These are phyloP conservation scores for Gentiana straminea DNA, from an alignment of 257 asterid species.

Conservation along the genomic window DNA sequence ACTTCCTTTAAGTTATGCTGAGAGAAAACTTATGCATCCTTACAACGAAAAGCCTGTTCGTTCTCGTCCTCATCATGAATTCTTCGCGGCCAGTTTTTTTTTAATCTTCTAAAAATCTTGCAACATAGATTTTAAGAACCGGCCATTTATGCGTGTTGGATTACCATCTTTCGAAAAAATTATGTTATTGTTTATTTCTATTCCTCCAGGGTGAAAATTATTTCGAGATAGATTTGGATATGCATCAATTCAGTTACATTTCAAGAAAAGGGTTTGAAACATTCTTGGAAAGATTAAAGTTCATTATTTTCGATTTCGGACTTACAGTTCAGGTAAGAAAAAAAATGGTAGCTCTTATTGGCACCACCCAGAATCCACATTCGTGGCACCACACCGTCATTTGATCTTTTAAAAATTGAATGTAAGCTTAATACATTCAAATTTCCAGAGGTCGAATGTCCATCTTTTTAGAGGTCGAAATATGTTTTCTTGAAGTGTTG, in stretches of 20 bases:
- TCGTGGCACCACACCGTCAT: no score
- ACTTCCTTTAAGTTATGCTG: constrained; percentile 75
- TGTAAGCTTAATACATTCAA: no score
- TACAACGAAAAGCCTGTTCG: constrained; percentile 96
- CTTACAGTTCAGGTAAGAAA: constrained; percentile 69
- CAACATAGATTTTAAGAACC: no score
- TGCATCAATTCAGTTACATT: constrained; percentile 92
- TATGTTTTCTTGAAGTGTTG: no score
- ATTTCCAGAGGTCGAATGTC: no score
- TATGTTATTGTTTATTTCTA: not conserved
- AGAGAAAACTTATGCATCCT: constrained; percentile 91
- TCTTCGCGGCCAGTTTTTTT: constrained; percentile 37
- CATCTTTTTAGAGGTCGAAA: no score
- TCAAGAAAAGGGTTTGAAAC: constrained; percentile 78
- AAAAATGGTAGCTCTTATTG: no score
- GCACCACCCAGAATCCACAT: no score
- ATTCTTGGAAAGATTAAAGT: constrained; percentile 74
- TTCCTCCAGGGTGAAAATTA: constrained; percentile 66
- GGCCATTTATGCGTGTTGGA: no score
- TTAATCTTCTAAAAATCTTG: no score
- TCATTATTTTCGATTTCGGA: constrained; percentile 72
- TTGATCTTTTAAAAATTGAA: no score
- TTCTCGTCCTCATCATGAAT: constrained; percentile 95
- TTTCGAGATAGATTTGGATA: constrained; percentile 87
- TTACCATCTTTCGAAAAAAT: no score